A percentile compares a stretch with the other conserved stretches of the same genome.
These are phyloP conservation scores for Perilla frutescens DNA, from an alignment of 257 asterid species.

Conservation along the genomic window DNA sequence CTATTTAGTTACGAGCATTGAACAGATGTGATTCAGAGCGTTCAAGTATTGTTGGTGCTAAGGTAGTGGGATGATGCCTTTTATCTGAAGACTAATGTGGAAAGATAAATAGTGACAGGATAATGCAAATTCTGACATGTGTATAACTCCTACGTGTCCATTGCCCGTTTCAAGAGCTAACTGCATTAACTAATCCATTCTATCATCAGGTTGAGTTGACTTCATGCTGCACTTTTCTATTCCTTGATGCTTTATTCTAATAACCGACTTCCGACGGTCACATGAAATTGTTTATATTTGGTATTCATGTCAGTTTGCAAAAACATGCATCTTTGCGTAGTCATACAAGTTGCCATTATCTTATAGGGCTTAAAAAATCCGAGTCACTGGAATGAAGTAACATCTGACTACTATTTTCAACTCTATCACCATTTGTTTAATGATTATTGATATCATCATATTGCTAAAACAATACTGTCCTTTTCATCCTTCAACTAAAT, in stretches of 20 bases:
- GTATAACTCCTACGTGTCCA: conserved; percentile 6
- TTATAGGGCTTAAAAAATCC: not conserved
- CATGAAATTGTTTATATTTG: not conserved
- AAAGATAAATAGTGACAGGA: conserved; percentile 15
- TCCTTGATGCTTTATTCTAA: conserved; percentile 7
- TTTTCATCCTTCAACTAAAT: not conserved
- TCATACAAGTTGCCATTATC: conserved; percentile 17
- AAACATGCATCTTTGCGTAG: not conserved
- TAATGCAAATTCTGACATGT: not conserved
- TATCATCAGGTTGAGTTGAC: conserved; percentile 22
- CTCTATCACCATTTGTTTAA: conserved; percentile 3
- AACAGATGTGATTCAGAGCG: not conserved
- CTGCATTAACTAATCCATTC: not conserved
- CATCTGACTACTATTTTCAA: conserved; percentile 23
- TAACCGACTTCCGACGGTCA: conserved; percentile 21
- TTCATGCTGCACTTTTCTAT: conserved; percentile 24
- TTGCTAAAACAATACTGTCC: conserved; percentile 16
- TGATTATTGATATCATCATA: not conserved
- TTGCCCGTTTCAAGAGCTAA: conserved; percentile 17
- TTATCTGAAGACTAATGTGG: not conserved
- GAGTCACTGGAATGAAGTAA: not conserved
- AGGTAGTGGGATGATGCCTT: not conserved
- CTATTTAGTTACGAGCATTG: conserved; percentile 8
- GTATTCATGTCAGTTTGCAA: conserved; percentile 8
- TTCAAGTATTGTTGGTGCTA: not conserved